These are phyloP conservation scores for Leishmania martiniquensis DNA, from an alignment of 208 protist species.

Conservation along the genomic window DNA sequence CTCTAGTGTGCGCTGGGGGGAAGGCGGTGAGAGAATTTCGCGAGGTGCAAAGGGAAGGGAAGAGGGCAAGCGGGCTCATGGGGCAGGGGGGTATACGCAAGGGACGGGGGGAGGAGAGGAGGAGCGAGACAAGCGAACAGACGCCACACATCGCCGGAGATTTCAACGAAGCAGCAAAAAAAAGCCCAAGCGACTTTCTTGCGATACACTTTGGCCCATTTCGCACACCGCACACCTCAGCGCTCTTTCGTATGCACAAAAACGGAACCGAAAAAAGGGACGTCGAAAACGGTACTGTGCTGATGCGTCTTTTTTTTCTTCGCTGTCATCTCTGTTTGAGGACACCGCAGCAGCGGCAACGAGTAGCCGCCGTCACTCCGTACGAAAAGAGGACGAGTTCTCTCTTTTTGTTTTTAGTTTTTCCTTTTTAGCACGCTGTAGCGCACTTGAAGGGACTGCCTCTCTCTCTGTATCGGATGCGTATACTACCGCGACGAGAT, in stretches of 20 bases:
- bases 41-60: not conserved
- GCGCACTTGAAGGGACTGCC: not conserved
- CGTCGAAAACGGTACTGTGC: not conserved
- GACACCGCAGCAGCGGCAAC: not conserved
- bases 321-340: not conserved
- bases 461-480: not conserved
- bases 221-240: too few species aligned
- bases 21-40: not conserved
- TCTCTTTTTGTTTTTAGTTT: too few species aligned
- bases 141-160: too few species aligned
- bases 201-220: too few species aligned
- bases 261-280: not conserved
- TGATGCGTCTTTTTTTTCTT: not conserved
- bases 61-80: too few species aligned
- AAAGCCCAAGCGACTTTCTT: too few species aligned
- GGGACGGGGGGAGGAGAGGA: not conserved
- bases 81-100: not conserved
- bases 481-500: too few species aligned
- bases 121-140: not conserved
- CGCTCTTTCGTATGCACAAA: not conserved
- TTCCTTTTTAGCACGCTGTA: not conserved
- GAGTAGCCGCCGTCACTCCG: not conserved
- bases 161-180: too few species aligned
- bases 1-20: not conserved
- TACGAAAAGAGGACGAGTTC: not conserved